Percentiles rank a stretch among this genome's conserved stretches.
These are phyloP conservation scores for Arthrobotrys musiformis DNA, from an alignment of 2,329 filamentous ascomycete genomes.

Conservation along the genomic window DNA sequence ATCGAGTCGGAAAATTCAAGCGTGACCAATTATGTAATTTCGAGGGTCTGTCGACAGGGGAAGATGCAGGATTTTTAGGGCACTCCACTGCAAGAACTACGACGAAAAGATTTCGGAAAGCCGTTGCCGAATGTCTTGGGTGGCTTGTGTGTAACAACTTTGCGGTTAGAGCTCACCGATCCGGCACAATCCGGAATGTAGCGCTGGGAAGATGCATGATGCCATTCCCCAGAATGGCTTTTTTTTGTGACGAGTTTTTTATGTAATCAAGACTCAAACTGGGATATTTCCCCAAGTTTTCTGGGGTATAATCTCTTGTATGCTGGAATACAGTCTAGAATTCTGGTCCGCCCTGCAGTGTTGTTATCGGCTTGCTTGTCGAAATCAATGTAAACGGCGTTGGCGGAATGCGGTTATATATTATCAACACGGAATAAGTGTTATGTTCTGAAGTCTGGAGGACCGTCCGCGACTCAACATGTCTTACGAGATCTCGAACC, in stretches of 20 bases:
- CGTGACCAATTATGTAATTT: conserved; percentile 26
- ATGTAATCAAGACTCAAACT: background rate
- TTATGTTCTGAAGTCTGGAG: no score
- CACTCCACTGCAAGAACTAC: background rate
- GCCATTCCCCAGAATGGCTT: conserved; percentile 19
- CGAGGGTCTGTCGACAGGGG: background rate
- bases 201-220: background rate
- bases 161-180: conserved; percentile 21
- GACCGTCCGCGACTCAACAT: no score
- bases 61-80: background rate
- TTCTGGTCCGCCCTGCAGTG: no score
- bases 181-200: conserved; percentile 30
- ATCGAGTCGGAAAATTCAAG: background rate
- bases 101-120: conserved; percentile 39
- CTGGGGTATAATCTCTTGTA: no score
- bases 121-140: conserved; percentile 29
- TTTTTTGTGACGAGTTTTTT: background rate
- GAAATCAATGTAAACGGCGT: no score
- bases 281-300: background rate
- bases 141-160: conserved; percentile 16
- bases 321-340: no score
- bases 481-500: no score
- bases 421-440: no score
- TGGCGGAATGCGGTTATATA: no score
- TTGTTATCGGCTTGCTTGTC: no score